Evolutionary conservation across 768 basidiomycete genomes (phyloP).

Genomic region (Dictyophora rubrovolvata): DNA sequence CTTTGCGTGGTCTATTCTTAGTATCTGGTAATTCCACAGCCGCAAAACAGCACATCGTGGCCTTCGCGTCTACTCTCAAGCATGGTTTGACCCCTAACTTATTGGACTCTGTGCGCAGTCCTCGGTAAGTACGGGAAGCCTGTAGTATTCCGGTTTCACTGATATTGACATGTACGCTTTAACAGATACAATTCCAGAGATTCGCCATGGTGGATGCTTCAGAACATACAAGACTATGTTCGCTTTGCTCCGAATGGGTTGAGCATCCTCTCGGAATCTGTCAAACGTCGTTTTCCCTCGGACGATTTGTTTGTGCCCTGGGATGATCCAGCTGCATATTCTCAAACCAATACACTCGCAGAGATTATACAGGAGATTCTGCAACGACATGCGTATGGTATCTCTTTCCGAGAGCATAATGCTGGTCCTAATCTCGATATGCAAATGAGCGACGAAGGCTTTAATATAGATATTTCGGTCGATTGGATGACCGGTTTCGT

Average conservation of each 20-base stretch:
- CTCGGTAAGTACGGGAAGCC: slow-evolving; percentile 43
- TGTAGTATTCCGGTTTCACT: neutral
- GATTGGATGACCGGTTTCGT: slow-evolving; percentile 94
- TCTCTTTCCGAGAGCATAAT: slow-evolving; percentile 91
- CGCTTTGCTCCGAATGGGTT: slow-evolving; percentile 75
- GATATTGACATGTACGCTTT: neutral
- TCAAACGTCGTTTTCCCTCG: slow-evolving; percentile 89
- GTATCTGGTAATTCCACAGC: slow-evolving; percentile 83
- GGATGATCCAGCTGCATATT: slow-evolving; percentile 78
- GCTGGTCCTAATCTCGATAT: slow-evolving; percentile 94
- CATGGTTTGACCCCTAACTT: slow-evolving; percentile 96
- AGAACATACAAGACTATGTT: slow-evolving; percentile 95
- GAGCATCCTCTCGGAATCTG: slow-evolving; percentile 64
- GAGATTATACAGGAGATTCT: slow-evolving; percentile 95
- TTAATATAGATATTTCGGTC: slow-evolving; percentile 87
- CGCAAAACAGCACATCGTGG: slow-evolving; percentile 82
- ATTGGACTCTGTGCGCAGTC: slow-evolving; percentile 77
- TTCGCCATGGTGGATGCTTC: slow-evolving; percentile 99
- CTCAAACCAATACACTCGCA: slow-evolving; percentile 74
- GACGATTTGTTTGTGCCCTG: slow-evolving; percentile 92
- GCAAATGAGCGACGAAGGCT: slow-evolving; percentile 91
- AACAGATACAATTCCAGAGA: slow-evolving; percentile 89
- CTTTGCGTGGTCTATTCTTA: slow-evolving; percentile 84
- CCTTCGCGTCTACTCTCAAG: slow-evolving; percentile 87
- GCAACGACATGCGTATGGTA: slow-evolving; percentile 87